Conservation (phyloP, 352 stramenopile genomes). For the Phytopythium sindhum region DNA sequence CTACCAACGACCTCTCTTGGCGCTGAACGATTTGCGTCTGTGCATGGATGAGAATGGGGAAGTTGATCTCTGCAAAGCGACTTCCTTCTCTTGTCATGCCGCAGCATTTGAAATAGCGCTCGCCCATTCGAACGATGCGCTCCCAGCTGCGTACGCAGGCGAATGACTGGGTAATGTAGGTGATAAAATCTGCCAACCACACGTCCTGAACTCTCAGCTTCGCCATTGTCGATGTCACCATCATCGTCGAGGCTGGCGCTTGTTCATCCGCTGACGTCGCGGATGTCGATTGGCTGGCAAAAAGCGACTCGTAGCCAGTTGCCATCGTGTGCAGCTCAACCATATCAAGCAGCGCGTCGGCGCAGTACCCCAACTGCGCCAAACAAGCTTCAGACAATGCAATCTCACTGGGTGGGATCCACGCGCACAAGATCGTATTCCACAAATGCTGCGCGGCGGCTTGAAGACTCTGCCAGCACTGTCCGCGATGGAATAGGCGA, state of each 20-base stretch:
- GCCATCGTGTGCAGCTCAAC: conserved; percentile 22
- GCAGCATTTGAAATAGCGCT: conserved; percentile 42
- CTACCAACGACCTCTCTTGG: conserved; percentile 28
- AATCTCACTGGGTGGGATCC: conserved; percentile 43
- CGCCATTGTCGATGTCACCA: conserved; percentile 30
- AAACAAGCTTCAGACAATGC: conserved; percentile 11
- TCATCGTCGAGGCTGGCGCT: conserved; percentile 31
- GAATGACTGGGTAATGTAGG: conserved; percentile 32
- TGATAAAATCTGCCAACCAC: conserved; percentile 48
- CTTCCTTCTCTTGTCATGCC: conserved; percentile 21
- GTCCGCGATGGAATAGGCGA: conserved; percentile 35
- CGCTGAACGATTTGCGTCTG: conserved; percentile 53
- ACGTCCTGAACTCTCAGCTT: conserved; percentile 34
- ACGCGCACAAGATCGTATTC: conserved; percentile 51
- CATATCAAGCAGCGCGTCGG: conserved; percentile 54
- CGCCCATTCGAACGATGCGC: conserved; percentile 53
- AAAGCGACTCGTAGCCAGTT: neutral
- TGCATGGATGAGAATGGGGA: conserved; percentile 55
- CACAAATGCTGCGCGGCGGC: conserved; percentile 46
- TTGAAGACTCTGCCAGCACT: conserved; percentile 60
- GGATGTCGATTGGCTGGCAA: neutral
- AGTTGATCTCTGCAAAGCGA: conserved; percentile 59
- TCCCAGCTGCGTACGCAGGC: conserved; percentile 35
- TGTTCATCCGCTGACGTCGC: neutral
- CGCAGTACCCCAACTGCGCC: conserved; percentile 24